phyloP scores from a whole-genome alignment of 2,329 filamentous ascomycete genomes.

The Didymella lethalis region DNA sequence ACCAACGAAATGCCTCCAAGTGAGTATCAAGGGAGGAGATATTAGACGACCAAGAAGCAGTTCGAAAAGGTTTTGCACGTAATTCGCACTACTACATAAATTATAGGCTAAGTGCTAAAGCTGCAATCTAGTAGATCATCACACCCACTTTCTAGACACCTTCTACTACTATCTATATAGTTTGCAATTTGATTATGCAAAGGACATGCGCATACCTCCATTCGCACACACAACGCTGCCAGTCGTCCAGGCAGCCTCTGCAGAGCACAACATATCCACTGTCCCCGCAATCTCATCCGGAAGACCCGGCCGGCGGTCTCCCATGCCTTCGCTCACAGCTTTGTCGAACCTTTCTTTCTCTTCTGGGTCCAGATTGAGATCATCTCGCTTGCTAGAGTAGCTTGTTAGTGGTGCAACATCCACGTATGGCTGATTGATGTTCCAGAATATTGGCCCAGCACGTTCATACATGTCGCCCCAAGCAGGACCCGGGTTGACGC shows the following conservation, averaged over 20 bases:
- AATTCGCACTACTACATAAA: no score
- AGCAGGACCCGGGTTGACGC: background rate
- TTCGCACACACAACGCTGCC: background rate
- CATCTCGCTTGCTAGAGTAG: background rate
- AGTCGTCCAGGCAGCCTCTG: background rate
- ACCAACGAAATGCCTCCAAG: no score
- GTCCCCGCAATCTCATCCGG: background rate
- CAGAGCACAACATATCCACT: background rate
- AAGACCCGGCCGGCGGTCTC: background rate
- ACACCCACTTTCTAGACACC: no score
- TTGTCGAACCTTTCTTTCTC: background rate
- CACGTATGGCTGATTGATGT: background rate
- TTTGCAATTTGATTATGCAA: background rate
- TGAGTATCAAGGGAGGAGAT: no score
- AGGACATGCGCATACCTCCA: background rate
- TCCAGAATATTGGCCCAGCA: background rate
- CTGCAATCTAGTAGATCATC: no score
- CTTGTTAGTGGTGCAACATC: background rate
- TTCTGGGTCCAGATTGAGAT: background rate
- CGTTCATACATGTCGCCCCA: background rate
- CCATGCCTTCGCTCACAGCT: background rate
- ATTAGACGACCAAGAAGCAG: no score
- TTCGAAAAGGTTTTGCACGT: no score
- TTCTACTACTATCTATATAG: no score
- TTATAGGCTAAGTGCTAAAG: no score